These are phyloP conservation scores for Phytophthora nicotianae DNA, from an alignment of 352 stramenopile genomes.

Conservation along the genomic window DNA sequence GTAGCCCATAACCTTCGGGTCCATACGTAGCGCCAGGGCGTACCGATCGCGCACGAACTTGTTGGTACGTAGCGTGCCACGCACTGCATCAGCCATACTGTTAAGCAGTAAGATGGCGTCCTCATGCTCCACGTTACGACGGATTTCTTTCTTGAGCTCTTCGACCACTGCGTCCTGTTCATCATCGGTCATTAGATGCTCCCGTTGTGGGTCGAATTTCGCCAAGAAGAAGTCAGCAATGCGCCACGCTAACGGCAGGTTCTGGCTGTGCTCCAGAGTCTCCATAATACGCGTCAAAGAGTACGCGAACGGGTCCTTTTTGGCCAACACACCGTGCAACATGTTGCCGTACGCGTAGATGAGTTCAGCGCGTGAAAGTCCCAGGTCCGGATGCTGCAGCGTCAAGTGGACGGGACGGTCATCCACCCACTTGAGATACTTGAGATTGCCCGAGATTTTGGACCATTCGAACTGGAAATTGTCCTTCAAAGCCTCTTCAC, in stretches of 20 bases:
- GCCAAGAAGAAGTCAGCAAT: constrained; percentile 97
- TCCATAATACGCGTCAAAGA: constrained; percentile 94
- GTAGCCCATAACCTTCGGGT: constrained; percentile 82
- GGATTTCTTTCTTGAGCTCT: constrained; percentile 75
- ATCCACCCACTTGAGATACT: constrained; percentile 89
- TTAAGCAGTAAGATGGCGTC: constrained; percentile 80
- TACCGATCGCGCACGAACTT: constrained; percentile 86
- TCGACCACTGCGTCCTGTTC: constrained; percentile 53
- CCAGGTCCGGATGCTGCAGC: constrained; percentile 89
- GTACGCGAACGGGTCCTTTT: constrained; percentile 94
- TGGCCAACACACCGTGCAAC: constrained; percentile 94
- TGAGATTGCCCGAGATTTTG: constrained; percentile 88
- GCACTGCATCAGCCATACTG: constrained; percentile 78
- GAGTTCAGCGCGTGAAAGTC: constrained; percentile 92
- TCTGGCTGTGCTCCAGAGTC: constrained; percentile 90
- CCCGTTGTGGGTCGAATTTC: constrained; percentile 71
- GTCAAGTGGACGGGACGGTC: constrained; percentile 80
- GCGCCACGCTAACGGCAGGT: constrained; percentile 88
- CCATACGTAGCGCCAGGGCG: constrained; percentile 77
- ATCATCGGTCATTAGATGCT: constrained; percentile 41
- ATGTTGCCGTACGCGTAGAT: constrained; percentile 96
- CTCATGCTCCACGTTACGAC: constrained; percentile 73
- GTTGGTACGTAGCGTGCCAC: constrained; percentile 80
- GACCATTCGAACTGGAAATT: constrained; percentile 77
- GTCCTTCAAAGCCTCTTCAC: constrained; percentile 49